Base-by-base conservation (phyloP, 2,329 filamentous ascomycete genomes). In the Cylindrodendrum hubeiense region DNA sequence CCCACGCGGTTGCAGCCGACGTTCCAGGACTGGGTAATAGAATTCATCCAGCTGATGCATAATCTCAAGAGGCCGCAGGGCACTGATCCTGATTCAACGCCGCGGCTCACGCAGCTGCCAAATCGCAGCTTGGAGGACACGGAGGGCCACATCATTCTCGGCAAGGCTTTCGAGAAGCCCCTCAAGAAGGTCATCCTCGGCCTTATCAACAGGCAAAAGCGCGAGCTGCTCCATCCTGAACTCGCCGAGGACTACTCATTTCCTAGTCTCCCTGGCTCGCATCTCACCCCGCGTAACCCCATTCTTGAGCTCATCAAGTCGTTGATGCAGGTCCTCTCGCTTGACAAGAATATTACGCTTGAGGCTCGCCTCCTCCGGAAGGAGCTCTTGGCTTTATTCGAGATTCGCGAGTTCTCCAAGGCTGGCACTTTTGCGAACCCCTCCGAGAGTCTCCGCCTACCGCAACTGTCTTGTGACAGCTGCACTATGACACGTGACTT, bases 11-110 rank as follows among this genome's bases (percentile, higher is more conserved):
- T 99, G 52, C 95, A 98, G 75, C 87, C 91, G 1, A 88, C 91
- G 10, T 99, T 99, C 83, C 89, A 95, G 67, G 91, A 97, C 72
- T 98, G 95, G 94, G 89, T 98, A 3, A 89, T 97, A 15, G 94
- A 97, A 77, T 99, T 98, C 79, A 93, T 99, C 70, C 90, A 97
- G 70, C 86, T 98, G 59, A 98, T 99, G 95, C 95, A 98, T 75
- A 82, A 85, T 13, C 86, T 95, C 67, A 99, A 98, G 80, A 89
- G 90, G 6, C 91, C 92, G 0, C 79, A 80, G 1, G 83, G 83
- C 26, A 83, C 83, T 19, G 83, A 85, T 56, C 80, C 81, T 3
- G 81, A 83, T 64, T 82, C 81, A 15, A 90, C 85, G 28, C 86
- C 83, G 49, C 86, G 85, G 21, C 82, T 86, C 62, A 92, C 84